Conservation (phyloP, 768 basidiomycete species). For the Leccinum longicurvipes region DNA sequence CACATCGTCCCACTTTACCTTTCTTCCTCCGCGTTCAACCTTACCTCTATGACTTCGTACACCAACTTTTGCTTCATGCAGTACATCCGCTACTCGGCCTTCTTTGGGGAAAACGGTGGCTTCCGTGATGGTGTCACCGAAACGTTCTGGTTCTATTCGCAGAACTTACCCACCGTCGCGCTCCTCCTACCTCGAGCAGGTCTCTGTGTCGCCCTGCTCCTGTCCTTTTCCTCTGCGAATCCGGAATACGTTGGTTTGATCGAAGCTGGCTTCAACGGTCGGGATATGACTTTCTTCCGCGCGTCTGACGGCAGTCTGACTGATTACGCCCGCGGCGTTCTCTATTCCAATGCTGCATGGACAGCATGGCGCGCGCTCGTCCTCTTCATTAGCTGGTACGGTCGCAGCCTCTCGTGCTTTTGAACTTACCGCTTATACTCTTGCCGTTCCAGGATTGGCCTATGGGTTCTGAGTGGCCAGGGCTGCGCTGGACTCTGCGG, state of each 20-base stretch:
- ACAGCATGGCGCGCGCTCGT: constrained; percentile 71
- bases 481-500: constrained; percentile 82
- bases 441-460: constrained; percentile 50
- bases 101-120: constrained; percentile 48
- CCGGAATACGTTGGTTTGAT: constrained; percentile 45
- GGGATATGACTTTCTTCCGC: constrained; percentile 78
- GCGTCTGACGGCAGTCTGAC: constrained; percentile 62
- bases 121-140: constrained; percentile 69
- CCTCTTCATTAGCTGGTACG: constrained; percentile 65
- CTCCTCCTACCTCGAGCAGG: constrained; percentile 84
- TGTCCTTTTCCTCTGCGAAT: constrained; percentile 55
- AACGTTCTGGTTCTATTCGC: constrained; percentile 78
- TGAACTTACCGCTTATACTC: background rate
- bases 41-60: constrained; percentile 76
- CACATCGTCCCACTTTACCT: constrained; percentile 80
- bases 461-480: constrained; percentile 77
- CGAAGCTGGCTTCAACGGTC: constrained; percentile 44
- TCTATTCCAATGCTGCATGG: constrained; percentile 80
- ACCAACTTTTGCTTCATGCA: constrained; percentile 82
- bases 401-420: background rate
- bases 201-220: constrained; percentile 66
- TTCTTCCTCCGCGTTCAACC: constrained; percentile 73
- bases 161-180: constrained; percentile 78
- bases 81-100: constrained; percentile 72
- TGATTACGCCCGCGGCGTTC: constrained; percentile 71